Conservation (phyloP, 2,329 filamentous ascomycete genomes). For the Pseudocercospora pini-densiflorae region DNA sequence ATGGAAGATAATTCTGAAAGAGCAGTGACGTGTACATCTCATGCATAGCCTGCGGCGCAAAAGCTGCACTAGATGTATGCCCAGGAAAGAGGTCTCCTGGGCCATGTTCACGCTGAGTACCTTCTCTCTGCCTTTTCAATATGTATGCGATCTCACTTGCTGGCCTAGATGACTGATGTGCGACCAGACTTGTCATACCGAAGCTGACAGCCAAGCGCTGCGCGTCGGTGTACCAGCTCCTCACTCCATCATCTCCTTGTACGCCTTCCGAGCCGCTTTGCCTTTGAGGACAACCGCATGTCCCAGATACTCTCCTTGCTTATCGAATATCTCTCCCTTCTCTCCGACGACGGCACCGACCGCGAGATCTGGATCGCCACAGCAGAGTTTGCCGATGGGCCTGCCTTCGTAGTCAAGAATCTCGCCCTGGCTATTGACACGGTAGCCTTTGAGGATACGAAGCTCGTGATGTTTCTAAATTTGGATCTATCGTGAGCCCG, state of each 20-base stretch:
- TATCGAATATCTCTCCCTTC: background rate
- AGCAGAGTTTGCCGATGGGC: background rate
- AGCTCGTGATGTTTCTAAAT: background rate
- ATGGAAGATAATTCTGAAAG: background rate
- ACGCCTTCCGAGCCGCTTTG: background rate
- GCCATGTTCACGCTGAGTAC: background rate
- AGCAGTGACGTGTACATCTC: slow-evolving; percentile 7
- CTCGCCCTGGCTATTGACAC: background rate
- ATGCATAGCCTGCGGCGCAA: slow-evolving; percentile 14
- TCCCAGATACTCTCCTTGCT: background rate
- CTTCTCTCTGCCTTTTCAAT: background rate
- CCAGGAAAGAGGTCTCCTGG: slow-evolving; percentile 1
- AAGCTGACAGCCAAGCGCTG: background rate
- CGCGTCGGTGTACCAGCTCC: background rate
- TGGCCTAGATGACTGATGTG: background rate
- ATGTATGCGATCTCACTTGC: background rate
- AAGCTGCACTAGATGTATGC: slow-evolving; percentile 14
- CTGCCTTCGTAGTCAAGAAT: background rate
- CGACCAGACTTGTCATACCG: background rate
- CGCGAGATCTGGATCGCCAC: background rate
- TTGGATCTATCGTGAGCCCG: background rate
- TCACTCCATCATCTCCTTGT: background rate
- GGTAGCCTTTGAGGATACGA: background rate
- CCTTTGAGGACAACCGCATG: background rate
- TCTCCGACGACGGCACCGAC: background rate